Conservation (phyloP, 1,284 basidiomycete species). For the Wallemia mellicola region DNA sequence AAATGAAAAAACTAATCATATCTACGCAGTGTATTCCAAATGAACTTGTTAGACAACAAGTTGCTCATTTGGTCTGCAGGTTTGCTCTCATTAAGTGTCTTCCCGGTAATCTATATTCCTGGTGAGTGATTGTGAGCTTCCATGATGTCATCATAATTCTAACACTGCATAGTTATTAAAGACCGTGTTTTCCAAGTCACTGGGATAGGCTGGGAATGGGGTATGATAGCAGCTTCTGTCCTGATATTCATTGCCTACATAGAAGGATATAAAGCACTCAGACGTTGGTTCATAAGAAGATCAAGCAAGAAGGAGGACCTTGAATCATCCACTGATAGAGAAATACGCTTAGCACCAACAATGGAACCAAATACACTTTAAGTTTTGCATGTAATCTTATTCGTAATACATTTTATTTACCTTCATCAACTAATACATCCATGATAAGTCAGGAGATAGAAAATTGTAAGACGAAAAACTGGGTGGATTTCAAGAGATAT, state of each 20-base stretch:
- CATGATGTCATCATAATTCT: too few species aligned
- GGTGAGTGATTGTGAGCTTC: neutral
- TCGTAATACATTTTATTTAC: neutral
- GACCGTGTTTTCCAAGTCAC: slow-evolving; percentile 1
- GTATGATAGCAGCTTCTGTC: neutral
- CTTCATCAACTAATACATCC: neutral
- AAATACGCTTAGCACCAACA: neutral
- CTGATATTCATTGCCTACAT: neutral
- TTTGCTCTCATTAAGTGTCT: slow-evolving; percentile 22
- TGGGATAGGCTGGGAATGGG: neutral
- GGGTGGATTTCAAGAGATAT: neutral
- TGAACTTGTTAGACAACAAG: slow-evolving; percentile 25
- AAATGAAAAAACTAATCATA: too few species aligned
- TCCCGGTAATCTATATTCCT: slow-evolving; percentile 24
- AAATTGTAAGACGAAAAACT: neutral
- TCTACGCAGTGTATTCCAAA: slow-evolving; percentile 19
- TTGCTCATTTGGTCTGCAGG: slow-evolving; percentile 24
- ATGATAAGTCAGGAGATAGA: neutral
- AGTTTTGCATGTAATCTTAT: neutral
- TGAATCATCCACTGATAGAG: neutral
- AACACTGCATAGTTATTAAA: neutral
- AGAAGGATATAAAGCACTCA: neutral
- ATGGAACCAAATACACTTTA: neutral
- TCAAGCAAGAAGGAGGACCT: neutral
- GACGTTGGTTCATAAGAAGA: neutral